Evolutionary conservation across 805 yeast species (phyloP).

Genomic region (Myxozyma lipomycoides): DNA sequence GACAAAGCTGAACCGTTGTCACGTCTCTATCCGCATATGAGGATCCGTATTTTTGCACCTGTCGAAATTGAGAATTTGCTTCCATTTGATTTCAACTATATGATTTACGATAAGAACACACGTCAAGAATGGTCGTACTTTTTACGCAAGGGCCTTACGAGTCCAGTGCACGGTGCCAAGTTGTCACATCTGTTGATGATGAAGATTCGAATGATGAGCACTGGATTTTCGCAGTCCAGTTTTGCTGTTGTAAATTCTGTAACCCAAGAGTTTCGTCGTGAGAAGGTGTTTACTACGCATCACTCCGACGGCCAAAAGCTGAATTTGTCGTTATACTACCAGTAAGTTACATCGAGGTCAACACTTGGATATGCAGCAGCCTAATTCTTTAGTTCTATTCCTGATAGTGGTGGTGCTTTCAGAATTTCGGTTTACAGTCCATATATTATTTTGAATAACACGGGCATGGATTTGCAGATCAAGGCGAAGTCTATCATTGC

Average conservation of each 20-base stretch:
- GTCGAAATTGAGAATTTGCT: constrained; percentile 76
- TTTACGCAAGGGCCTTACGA: constrained; percentile 60
- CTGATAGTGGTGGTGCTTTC: constrained; percentile 54
- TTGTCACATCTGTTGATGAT: constrained; percentile 65
- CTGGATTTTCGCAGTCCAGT: constrained; percentile 62
- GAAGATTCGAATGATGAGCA: constrained; percentile 52
- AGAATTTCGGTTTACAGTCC: constrained; percentile 76
- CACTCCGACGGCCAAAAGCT: constrained; percentile 65
- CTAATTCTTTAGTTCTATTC: constrained; percentile 35
- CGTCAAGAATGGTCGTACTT: constrained; percentile 62
- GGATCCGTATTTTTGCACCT: constrained; percentile 74
- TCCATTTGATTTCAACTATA: constrained; percentile 74
- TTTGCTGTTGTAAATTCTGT: constrained; percentile 62
- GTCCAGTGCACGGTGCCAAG: constrained; percentile 76
- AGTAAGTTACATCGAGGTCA: constrained; percentile 29
- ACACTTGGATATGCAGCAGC: neutral
- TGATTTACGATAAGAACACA: constrained; percentile 70
- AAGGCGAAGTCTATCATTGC: constrained; percentile 53
- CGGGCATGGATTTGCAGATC: constrained; percentile 61
- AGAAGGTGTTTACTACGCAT: constrained; percentile 49
- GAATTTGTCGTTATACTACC: constrained; percentile 61
- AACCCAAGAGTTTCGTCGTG: constrained; percentile 57
- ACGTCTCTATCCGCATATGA: constrained; percentile 78
- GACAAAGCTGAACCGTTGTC: constrained; percentile 67
- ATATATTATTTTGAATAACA: constrained; percentile 74